Base-by-base conservation (phyloP, 2,329 filamentous ascomycete species). In the Verticillium tricorpus region DNA sequence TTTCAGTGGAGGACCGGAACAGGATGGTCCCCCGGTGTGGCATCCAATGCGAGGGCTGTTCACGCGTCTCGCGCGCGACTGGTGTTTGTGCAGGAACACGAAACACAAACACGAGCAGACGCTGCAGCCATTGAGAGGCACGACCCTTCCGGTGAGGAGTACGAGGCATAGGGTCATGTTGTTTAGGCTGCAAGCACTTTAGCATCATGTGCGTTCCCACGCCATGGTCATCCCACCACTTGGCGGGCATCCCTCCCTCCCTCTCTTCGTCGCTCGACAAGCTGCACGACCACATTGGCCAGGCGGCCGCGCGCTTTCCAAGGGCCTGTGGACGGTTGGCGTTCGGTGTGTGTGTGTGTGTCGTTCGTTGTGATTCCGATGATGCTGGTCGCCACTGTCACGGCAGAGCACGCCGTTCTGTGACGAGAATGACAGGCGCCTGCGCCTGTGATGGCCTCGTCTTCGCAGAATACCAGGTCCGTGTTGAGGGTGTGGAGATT, bases 31-130 rank as follows among this genome's bases (percentile, higher is more conserved):
- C 17, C 22, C 54, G 22, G 34, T 54, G 56, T 35, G 56, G 57
- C 57, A 58, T 45, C 57, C 57, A 58, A 58, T 45, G 57, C 57
- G 57, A 58, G 37, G n/a, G 19, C 14, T 58, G 57, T 32, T 39
- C 22, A 32, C 57, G 57, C 57, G 22, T 58, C 25, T 39, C 25
- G 57, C 57, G 35, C 35, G 35, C 35, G 22, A 58, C 19, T 58
- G 57, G 14, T 19, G n/a, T n/a, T 17, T 17, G 37, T 19, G 40
- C n/a, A 11, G 40, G 40, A 50, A 50, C 40, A 50, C 40, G 19
- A 19, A 25, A 50, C 40, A 50, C 57, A 34, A 58, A 45, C 22
- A 15, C 14, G 57, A 22, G 55, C 17, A 17, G 31, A 35, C 35
- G 34, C 15, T 37, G 32, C 40, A 50, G 19, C 40, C 40, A 50